phyloP scores from a whole-genome alignment of 2,329 filamentous ascomycete species.

The Fusarium proliferatum region DNA sequence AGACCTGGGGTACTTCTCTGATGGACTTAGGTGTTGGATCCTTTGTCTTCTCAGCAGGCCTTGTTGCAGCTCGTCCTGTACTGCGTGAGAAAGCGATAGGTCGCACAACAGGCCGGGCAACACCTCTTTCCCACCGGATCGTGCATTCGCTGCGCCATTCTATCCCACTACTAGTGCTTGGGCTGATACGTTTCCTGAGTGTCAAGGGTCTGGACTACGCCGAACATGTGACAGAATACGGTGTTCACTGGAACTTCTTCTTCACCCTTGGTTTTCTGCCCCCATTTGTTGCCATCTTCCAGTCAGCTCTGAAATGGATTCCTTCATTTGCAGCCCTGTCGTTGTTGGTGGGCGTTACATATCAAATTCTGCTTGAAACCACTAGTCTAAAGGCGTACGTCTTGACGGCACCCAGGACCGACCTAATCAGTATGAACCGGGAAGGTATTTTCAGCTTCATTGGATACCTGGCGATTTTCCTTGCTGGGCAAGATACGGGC shows the following conservation, averaged over 20 bases:
- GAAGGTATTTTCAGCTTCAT: slow-evolving; percentile 96
- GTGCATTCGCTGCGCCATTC: slow-evolving; percentile 79
- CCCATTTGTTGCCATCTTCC: slow-evolving; percentile 87
- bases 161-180: slow-evolving; percentile 82
- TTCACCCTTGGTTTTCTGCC: slow-evolving; percentile 92
- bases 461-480: slow-evolving; percentile 94
- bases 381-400: slow-evolving; percentile 86
- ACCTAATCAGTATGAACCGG: slow-evolving; percentile 88
- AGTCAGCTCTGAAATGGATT: slow-evolving; percentile 74
- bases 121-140: slow-evolving; percentile 68
- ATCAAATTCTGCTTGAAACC: slow-evolving; percentile 80
- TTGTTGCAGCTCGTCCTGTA: slow-evolving; percentile 87
- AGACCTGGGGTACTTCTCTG: slow-evolving; percentile 99
- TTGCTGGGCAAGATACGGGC: slow-evolving; percentile 86
- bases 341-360: slow-evolving; percentile 73
- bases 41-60: slow-evolving; percentile 93
- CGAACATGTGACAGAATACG: slow-evolving; percentile 97
- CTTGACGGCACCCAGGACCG: slow-evolving; percentile 80
- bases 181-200: slow-evolving; percentile 82
- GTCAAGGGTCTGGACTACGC: slow-evolving; percentile 97
- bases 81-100: slow-evolving; percentile 73
- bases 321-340: slow-evolving; percentile 83
- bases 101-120: slow-evolving; percentile 59
- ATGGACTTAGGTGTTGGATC: slow-evolving; percentile 99
- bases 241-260: slow-evolving; percentile 99